Evolutionary conservation across 2,329 filamentous ascomycete species (phyloP), one percentile per base, ranked within the genome.

Genomic region (Microthyrium microscopicum): DNA sequence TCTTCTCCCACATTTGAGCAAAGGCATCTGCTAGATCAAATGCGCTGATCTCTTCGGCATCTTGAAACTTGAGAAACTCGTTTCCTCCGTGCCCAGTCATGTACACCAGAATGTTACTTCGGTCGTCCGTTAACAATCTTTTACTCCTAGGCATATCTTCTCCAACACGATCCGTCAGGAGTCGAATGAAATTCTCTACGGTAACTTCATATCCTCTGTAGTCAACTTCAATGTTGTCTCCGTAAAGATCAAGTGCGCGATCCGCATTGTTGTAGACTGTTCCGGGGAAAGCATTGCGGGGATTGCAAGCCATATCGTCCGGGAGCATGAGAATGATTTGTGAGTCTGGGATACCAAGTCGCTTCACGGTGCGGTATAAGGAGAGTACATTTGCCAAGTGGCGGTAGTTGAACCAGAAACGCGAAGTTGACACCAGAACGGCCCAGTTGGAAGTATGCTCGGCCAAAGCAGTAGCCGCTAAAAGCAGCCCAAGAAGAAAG

Each of bases 301-400:
- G 89, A 58, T 98, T 98, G 66, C 89, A 98, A 25, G 89, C 89
- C 83, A 98, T 95, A 61, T 98, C 89, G 55, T 98, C 89, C 16
- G 89, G 89, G n/a, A 98, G 73, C 85, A 98, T 95, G 44, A 98
- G 78, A 53, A 98, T 95, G 58, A 98, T 98, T 55, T 98, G 89
- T 33, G 83, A 93, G 58, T 98, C 89, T 22, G 89, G 89, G 39
- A 98, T 98, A 30, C 89, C 89, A 24, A 98, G 74, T 9, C 89
- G 81, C 62, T 98, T 98, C 41, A 98, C 89, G 37, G 89, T 98
- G 38, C 89, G 82, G 60, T 98, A 98, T 42, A 98, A 75, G 39
- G 87, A 94, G 40, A 98, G 73, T 13, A 93, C 89, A 60, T 98
- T 98, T 55, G 89, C 85, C 33, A 98, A 77, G 56, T 98, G 89